Percentiles rank a stretch among this genome's conserved stretches.
Conservation (phyloP, 441 rosid species). For the Mallotus repandus region DNA sequence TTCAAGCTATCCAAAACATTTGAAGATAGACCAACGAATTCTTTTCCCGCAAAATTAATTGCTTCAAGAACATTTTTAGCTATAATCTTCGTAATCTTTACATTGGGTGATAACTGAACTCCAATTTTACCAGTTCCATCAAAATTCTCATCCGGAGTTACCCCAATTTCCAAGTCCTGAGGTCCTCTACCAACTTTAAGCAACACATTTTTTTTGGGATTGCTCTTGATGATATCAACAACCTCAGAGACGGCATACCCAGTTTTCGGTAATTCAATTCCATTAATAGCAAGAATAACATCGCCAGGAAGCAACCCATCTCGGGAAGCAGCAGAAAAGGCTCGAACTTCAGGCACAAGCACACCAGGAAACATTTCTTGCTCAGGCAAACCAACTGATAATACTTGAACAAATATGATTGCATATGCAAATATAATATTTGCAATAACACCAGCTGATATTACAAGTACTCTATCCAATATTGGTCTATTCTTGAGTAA, state of each 20-base stretch:
- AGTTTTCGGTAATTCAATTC: constrained; percentile 41
- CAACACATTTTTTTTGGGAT: constrained; percentile 59
- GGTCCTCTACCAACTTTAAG: constrained; percentile 57
- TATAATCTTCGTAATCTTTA: constrained; percentile 55
- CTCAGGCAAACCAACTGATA: constrained; percentile 80
- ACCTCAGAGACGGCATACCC: constrained; percentile 60
- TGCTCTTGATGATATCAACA: constrained; percentile 62
- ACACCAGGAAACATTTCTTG: constrained; percentile 94
- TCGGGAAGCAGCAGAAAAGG: constrained; percentile 86
- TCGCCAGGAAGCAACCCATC: constrained; percentile 90
- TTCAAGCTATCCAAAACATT: constrained; percentile 83
- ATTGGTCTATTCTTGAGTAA: constrained; percentile 88
- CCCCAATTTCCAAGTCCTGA: constrained; percentile 51
- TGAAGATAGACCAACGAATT: constrained; percentile 64
- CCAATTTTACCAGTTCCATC: constrained; percentile 91
- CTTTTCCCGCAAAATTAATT: constrained; percentile 60
- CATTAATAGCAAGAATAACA: constrained; percentile 68
- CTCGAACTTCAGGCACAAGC: constrained; percentile 75
- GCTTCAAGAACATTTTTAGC: constrained; percentile 60
- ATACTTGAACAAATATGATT: constrained; percentile 80
- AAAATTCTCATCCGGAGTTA: constrained; percentile 72
- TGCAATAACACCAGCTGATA: constrained; percentile 92
- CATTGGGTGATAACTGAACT: constrained; percentile 80
- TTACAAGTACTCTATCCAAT: constrained; percentile 70
- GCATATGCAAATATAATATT: constrained; percentile 77